These are phyloP conservation scores for Cucumis hystrix DNA, from an alignment of 306 rosid genomes.

Conservation along the genomic window DNA sequence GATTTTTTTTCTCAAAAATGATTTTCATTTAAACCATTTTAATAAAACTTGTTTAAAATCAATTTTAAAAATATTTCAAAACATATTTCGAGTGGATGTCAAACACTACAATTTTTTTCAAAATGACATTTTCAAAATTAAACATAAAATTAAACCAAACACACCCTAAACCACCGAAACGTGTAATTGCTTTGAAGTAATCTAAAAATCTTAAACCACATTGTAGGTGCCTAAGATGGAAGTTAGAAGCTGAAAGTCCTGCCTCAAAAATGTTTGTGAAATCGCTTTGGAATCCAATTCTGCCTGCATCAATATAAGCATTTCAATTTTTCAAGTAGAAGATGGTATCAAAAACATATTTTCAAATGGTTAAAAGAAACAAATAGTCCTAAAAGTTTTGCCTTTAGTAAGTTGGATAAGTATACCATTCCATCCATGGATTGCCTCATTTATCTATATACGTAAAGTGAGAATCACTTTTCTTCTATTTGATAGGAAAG, in stretches of 20 bases:
- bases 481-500: background rate
- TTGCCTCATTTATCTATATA: background rate
- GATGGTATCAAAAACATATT: background rate
- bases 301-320: background rate
- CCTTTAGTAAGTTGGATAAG: background rate
- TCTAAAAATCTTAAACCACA: background rate
- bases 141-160: no score
- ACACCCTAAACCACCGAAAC: no score
- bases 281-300: background rate
- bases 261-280: background rate
- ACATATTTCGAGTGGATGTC: no score
- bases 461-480: background rate
- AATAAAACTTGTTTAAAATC: no score
- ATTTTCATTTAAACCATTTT: no score
- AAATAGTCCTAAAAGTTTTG: background rate
- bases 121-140: no score
- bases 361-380: background rate
- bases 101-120: no score
- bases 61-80: no score
- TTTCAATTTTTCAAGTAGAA: background rate
- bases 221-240: background rate
- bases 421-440: background rate
- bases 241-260: background rate
- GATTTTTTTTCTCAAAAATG: no score
- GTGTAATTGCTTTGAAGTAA: no score